Conservation (phyloP, 129 eudicot species). For the Pseudognaphalium luteoalbum region DNA sequence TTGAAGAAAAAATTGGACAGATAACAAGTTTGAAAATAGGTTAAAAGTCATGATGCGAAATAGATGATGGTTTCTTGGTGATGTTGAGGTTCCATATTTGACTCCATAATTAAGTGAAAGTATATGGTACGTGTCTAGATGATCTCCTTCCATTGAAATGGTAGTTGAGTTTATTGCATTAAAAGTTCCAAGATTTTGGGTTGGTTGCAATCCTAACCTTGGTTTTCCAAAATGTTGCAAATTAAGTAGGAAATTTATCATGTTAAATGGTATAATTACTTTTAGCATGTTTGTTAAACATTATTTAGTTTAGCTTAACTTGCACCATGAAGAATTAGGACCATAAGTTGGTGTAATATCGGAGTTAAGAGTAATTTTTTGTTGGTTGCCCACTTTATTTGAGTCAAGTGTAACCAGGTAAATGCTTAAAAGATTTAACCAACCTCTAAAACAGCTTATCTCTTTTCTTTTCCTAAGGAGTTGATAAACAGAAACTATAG, state of each 20-base stretch:
- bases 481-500: background rate
- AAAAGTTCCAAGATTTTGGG: conserved; percentile 6
- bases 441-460: background rate
- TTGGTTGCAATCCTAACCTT: conserved; percentile 15
- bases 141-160: conserved; percentile 29
- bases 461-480: background rate
- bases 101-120: conserved; percentile 34
- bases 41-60: conserved; percentile 33
- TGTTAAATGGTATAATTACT: too few species aligned
- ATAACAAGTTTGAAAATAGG: conserved; percentile 16
- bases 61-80: conserved; percentile 36
- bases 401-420: background rate
- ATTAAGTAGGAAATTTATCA: too few species aligned
- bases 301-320: too few species aligned
- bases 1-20: conserved; percentile 14
- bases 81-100: conserved; percentile 34
- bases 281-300: too few species aligned
- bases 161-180: conserved; percentile 23
- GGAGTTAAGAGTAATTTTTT: background rate
- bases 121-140: conserved; percentile 26
- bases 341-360: too few species aligned
- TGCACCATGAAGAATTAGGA: too few species aligned
- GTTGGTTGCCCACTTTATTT: too few species aligned
- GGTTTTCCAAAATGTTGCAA: conserved; percentile 16
- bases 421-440: background rate